These are phyloP conservation scores for Rubia occidens DNA, from an alignment of 305 asterid genomes.

Conservation along the genomic window DNA sequence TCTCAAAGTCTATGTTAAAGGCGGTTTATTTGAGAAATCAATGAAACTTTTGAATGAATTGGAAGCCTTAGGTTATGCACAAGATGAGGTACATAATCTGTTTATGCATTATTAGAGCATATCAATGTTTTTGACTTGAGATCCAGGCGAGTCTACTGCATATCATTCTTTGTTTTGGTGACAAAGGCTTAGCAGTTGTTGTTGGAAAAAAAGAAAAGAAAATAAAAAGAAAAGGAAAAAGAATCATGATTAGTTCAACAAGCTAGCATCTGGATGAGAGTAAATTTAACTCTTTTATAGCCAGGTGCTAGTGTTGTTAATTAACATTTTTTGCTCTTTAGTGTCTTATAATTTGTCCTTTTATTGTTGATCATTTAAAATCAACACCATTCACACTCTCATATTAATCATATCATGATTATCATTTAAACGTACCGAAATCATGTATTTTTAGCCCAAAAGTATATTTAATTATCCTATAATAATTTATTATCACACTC, in stretches of 20 bases:
- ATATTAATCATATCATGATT: not conserved
- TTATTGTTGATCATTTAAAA: not conserved
- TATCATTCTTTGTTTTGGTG: slow-evolving; percentile 7
- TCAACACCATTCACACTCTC: not conserved
- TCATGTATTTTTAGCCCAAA: not conserved
- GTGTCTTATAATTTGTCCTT: not conserved
- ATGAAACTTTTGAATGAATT: slow-evolving; percentile 65
- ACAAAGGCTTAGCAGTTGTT: not conserved
- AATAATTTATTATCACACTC: not conserved
- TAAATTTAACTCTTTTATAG: not conserved
- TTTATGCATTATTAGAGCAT: slow-evolving; percentile 6
- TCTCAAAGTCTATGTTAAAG: slow-evolving; percentile 74
- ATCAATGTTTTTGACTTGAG: not conserved
- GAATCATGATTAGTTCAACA: not conserved
- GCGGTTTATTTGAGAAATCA: slow-evolving; percentile 76
- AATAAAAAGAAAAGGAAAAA: not conserved
- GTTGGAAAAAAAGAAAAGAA: not conserved
- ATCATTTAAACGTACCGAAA: not conserved
- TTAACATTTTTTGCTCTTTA: not conserved
- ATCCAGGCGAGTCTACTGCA: slow-evolving; percentile 1
- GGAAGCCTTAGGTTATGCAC: slow-evolving; percentile 68
- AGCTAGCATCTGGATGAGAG: not conserved
- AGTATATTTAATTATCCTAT: not conserved
- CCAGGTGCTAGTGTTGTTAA: too few species aligned
- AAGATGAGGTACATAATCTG: slow-evolving; percentile 61